phyloP scores from a whole-genome alignment of 2,329 filamentous ascomycete species.

The Aspergillus awamori region DNA sequence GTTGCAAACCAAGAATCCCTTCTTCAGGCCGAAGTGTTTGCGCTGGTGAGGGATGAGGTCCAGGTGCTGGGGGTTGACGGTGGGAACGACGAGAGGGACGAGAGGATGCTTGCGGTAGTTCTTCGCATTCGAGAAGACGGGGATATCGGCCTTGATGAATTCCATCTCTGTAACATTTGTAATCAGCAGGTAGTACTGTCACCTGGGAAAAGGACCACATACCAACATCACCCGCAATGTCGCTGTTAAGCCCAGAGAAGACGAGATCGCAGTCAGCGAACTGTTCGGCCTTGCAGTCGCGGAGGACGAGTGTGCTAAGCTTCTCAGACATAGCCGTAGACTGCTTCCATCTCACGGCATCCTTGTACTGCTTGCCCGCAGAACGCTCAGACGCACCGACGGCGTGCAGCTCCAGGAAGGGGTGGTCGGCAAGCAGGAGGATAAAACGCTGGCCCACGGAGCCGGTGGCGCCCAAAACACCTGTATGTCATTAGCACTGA shows the following conservation, averaged over 20 bases:
- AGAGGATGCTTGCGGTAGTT: slow-evolving; percentile 91
- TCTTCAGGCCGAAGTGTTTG: slow-evolving; percentile 69
- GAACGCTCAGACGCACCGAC: slow-evolving; percentile 88
- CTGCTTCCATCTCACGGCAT: slow-evolving; percentile 96
- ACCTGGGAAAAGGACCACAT: slow-evolving; percentile 32
- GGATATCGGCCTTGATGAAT: slow-evolving; percentile 83
- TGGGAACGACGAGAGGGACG: slow-evolving; percentile 91
- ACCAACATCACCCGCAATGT: slow-evolving; percentile 92
- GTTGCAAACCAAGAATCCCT: slow-evolving; percentile 95
- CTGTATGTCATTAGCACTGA: slow-evolving; percentile 42
- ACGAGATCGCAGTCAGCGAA: slow-evolving; percentile 91
- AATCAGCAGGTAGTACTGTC: slow-evolving; percentile 4
- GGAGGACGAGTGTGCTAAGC: slow-evolving; percentile 78
- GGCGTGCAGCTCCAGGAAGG: slow-evolving; percentile 81
- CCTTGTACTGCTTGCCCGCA: slow-evolving; percentile 89
- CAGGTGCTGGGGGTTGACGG: slow-evolving; percentile 87
- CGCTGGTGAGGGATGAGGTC: slow-evolving; percentile 88
- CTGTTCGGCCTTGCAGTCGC: slow-evolving; percentile 78
- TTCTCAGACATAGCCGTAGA: slow-evolving; percentile 74
- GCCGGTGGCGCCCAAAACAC: slow-evolving; percentile 87
- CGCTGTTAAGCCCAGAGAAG: slow-evolving; percentile 89
- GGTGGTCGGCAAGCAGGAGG: slow-evolving; percentile 84
- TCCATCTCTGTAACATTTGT: slow-evolving; percentile 68
- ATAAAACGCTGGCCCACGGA: slow-evolving; percentile 96
- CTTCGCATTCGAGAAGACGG: slow-evolving; percentile 97